Conservation (phyloP, 129 eudicot species). For the Silybum marianum region DNA sequence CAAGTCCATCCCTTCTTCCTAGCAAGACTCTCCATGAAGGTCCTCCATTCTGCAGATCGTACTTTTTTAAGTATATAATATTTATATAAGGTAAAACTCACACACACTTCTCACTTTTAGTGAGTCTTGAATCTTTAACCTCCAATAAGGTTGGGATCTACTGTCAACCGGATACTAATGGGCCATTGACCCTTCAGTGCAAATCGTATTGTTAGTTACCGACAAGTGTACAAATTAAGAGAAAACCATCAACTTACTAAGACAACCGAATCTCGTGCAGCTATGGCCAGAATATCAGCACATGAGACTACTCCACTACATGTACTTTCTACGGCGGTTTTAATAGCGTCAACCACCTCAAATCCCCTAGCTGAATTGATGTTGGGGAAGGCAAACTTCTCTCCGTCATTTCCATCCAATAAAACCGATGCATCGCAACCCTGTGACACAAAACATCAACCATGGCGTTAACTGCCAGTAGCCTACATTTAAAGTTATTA, state of each 20-base stretch:
- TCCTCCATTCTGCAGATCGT: slow-evolving; percentile 61
- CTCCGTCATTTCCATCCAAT: slow-evolving; percentile 72
- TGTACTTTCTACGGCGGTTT: slow-evolving; percentile 65
- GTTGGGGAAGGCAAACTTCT: slow-evolving; percentile 70
- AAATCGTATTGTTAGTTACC: background rate
- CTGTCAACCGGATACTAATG: background rate
- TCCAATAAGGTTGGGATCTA: background rate
- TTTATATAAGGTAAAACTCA: background rate
- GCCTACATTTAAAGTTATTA: background rate
- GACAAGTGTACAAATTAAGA: background rate
- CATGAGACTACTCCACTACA: slow-evolving; percentile 79
- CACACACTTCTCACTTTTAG: background rate
- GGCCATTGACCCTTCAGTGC: background rate
- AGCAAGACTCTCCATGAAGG: slow-evolving; percentile 48
- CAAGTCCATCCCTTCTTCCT: slow-evolving; percentile 63
- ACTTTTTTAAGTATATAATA: background rate
- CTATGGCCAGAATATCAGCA: slow-evolving; percentile 76
- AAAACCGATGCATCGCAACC: slow-evolving; percentile 85
- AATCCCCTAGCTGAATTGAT: slow-evolving; percentile 72
- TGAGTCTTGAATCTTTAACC: background rate
- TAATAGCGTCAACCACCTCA: slow-evolving; percentile 67
- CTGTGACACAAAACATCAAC: slow-evolving; percentile 22
- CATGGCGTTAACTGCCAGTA: background rate
- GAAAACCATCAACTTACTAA: slow-evolving; percentile 43
- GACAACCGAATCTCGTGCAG: slow-evolving; percentile 74